These are phyloP conservation scores for Coccinonectria pachysandricola DNA, from an alignment of 2,329 filamentous ascomycete genomes.

Conservation along the genomic window DNA sequence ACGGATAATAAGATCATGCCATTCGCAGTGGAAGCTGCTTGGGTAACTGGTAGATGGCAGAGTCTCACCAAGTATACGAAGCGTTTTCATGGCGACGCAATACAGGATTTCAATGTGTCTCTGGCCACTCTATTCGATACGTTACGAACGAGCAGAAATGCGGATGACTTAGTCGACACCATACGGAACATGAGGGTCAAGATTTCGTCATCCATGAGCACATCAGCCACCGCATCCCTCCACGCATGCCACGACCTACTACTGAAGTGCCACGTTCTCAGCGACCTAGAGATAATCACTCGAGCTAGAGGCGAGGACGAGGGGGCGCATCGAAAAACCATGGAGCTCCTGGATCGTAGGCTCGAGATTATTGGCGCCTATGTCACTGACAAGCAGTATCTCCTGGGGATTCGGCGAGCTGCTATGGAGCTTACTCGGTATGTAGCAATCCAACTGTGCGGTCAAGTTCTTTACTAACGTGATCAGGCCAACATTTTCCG, in stretches of 20 bases:
- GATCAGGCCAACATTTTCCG: slow-evolving; percentile 47
- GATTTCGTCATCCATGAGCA: slow-evolving; percentile 64
- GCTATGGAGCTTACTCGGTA: slow-evolving; percentile 71
- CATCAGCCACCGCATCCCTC: slow-evolving; percentile 68
- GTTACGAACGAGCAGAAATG: slow-evolving; percentile 43
- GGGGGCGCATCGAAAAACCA: slow-evolving; percentile 24
- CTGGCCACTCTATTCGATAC: slow-evolving; percentile 52
- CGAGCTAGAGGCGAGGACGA: slow-evolving; percentile 33
- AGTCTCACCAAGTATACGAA: slow-evolving; percentile 58
- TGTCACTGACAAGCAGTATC: slow-evolving; percentile 84
- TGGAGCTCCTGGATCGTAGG: slow-evolving; percentile 51
- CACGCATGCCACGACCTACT: slow-evolving; percentile 77
- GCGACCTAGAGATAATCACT: slow-evolving; percentile 74
- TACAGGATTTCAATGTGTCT: slow-evolving; percentile 68
- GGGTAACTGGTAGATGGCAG: slow-evolving; percentile 77
- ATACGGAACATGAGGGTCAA: slow-evolving; percentile 58
- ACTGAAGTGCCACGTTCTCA: slow-evolving; percentile 75
- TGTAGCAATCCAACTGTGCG: slow-evolving; percentile 15
- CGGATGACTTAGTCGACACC: slow-evolving; percentile 42
- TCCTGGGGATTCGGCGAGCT: slow-evolving; percentile 76
- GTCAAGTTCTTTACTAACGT: slow-evolving; percentile 4
- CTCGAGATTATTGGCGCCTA: slow-evolving; percentile 85
- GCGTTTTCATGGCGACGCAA: slow-evolving; percentile 38
- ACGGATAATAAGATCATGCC: slow-evolving; percentile 59
- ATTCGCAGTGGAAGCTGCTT: slow-evolving; percentile 83